Evolutionary conservation across 2,329 filamentous ascomycete genomes (phyloP).

Genomic region (Pseudogymnoascus sp.): DNA sequence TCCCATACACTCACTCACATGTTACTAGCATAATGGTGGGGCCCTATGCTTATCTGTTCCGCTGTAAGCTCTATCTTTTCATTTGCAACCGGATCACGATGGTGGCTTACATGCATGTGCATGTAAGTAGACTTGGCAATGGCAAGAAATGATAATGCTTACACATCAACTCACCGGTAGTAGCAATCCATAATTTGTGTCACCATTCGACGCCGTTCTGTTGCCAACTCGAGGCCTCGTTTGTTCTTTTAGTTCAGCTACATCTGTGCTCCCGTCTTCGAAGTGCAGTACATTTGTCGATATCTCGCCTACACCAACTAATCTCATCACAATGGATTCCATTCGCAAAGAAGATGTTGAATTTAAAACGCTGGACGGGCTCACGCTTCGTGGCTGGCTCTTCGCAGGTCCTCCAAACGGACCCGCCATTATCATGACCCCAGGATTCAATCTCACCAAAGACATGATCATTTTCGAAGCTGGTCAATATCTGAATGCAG

Average conservation of each 20-base stretch:
- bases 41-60: neutral
- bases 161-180: neutral
- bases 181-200: neutral
- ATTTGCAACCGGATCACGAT: neutral
- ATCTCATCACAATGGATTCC: neutral
- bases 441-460: constrained; percentile 19
- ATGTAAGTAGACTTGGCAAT: neutral
- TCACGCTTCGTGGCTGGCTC: constrained; percentile 33
- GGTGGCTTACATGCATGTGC: neutral
- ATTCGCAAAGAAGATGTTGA: constrained; percentile 27
- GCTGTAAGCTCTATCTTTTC: neutral
- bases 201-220: neutral
- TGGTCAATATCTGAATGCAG: neutral
- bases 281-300: neutral
- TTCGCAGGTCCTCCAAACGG: constrained; percentile 26
- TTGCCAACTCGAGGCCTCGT: neutral
- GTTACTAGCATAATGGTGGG: neutral
- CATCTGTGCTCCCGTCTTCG: neutral
- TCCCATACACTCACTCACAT: neutral
- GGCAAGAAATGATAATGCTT: neutral
- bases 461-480: constrained; percentile 11
- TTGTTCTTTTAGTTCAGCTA: neutral
- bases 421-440: constrained; percentile 22
- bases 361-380: constrained; percentile 36
- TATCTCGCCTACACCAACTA: neutral